Evolutionary conservation across 2,329 filamentous ascomycete species (phyloP), one percentile per base, ranked within the genome.

Genomic region (Phaeophleospora eucalypticola): DNA sequence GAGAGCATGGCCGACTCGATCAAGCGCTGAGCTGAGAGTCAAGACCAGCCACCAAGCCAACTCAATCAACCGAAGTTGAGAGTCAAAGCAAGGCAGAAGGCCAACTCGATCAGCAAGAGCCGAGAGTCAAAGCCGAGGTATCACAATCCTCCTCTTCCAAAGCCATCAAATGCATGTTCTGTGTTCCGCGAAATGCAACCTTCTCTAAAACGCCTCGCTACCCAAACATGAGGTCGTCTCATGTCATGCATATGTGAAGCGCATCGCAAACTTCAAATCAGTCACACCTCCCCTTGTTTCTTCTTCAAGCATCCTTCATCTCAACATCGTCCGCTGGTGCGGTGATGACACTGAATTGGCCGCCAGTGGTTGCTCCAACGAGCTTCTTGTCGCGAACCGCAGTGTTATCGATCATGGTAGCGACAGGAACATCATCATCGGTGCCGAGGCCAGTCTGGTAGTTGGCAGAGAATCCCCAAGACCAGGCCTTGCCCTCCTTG

Each of bases 321-420:
- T 21, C 39, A 7, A 41, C 33, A 18, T 54, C 47, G 24, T 34
- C 46, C 16, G 54, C 54, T 18, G 52, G 47, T 14, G 61, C 57
- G 18, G 62, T 64, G 36, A 66, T 44, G 18, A 87, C 69, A 1
- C 83, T 85, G 66, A 82, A 96, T 64, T 96, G 90, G 4, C 89
- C 89, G 55, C 91, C 90, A n/a, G 85, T 85, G 36, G 87, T 87
- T n/a, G 86, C 87, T 69, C 78, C 88, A 27, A 82, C 76, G 36
- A 96, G 76, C 66, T 83, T 82, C 69, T 85, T 83, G 35, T 81
- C 87, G 21, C 82, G 78, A 20, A 93, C 80, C 35, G 89, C 89
- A 10, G 83, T 86, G 71, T 95, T 95, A 61, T 94, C 86, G 46
- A 96, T 87, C 40, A 84, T 61, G 0, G 86, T 93, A 0, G 90